Evolutionary conservation across 148 eudicot genomes (phyloP), one percentile per base, ranked within the genome.

Genomic region (Amaranthus hypochondriacus): DNA sequence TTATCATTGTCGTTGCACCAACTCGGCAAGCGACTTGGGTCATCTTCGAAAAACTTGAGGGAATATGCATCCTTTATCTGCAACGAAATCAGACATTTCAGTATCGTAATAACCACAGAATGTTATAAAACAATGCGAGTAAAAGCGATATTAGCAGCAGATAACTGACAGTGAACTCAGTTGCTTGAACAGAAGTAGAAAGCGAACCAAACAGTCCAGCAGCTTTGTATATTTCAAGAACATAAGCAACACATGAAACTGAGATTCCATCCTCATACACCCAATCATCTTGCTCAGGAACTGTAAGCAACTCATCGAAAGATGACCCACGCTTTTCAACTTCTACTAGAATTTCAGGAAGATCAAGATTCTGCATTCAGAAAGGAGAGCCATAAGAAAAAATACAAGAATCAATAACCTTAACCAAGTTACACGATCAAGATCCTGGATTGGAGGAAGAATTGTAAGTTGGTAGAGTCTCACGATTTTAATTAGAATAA

Each of bases 271-370:
- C 99, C 55, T 67, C 80, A 77, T 95, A 95, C 5, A 85, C 72
- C 99, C 99, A 95, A 82, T 90, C 88, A 76, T 95, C 99, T 77
- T 85, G 88, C 79, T 95, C 97, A 0, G 99, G 97, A 70, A 95
- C 75, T 1, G 90, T 69, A 83, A 95, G 82, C 84, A 95, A 80
- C 66, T 82, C 55, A 80, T 78, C 99, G 70, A 95, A 95, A 68
- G 97, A 89, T 62, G 88, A 85, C 39, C 97, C 94, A 44, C 91
- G 96, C 60, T 79, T 92, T 75, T 89, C 99, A 75, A 86, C 86
- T 89, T 95, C 97, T 28, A 92, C 91, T 14, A 95, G 87, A 79
- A 95, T 69, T 69, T 95, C 94, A 46, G 96, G 87, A 74, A 95
- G 89, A 70, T 77, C 80, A 58, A 89, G 93, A 81, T 76, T 86